Conservation (phyloP, 805 yeast genomes). For the Pichia cabralensis region DNA sequence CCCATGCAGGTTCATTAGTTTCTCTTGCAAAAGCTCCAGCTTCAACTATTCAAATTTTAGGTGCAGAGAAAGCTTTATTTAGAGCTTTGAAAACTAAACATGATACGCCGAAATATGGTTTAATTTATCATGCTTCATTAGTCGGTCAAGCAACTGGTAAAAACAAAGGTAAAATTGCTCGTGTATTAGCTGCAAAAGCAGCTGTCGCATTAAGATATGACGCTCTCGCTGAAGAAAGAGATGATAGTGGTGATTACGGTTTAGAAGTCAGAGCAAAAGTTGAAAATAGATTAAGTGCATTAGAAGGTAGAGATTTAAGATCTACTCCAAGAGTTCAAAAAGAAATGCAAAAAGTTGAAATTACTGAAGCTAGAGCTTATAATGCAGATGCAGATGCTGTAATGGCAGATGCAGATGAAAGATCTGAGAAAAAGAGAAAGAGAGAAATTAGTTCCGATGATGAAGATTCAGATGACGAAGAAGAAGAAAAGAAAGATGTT, state of each 20-base stretch:
- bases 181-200: slow-evolving; percentile 97
- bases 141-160: slow-evolving; percentile 98
- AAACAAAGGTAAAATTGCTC: slow-evolving; percentile 97
- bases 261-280: slow-evolving; percentile 85
- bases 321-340: slow-evolving; percentile 76
- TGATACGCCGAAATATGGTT: slow-evolving; percentile 97
- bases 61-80: slow-evolving; percentile 98
- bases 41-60: slow-evolving; percentile 94
- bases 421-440: slow-evolving; percentile 14
- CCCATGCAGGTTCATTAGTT: slow-evolving; percentile 92
- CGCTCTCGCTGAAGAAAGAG: slow-evolving; percentile 94
- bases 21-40: slow-evolving; percentile 98
- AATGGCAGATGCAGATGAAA: slow-evolving; percentile 11
- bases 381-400: slow-evolving; percentile 82
- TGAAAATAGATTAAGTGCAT: slow-evolving; percentile 85
- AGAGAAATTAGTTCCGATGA: slow-evolving; percentile 23
- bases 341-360: slow-evolving; percentile 78
- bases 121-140: slow-evolving; percentile 90
- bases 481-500: slow-evolving; percentile 15
- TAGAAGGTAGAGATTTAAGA: slow-evolving; percentile 95
- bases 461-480: slow-evolving; percentile 16
- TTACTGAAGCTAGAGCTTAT: slow-evolving; percentile 77
- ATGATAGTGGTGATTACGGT: slow-evolving; percentile 91
- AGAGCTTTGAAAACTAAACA: slow-evolving; percentile 98
- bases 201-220: slow-evolving; percentile 95